Evolutionary conservation across 163 green algal species (phyloP).

Genomic region (Scenedesmus sp.): DNA sequence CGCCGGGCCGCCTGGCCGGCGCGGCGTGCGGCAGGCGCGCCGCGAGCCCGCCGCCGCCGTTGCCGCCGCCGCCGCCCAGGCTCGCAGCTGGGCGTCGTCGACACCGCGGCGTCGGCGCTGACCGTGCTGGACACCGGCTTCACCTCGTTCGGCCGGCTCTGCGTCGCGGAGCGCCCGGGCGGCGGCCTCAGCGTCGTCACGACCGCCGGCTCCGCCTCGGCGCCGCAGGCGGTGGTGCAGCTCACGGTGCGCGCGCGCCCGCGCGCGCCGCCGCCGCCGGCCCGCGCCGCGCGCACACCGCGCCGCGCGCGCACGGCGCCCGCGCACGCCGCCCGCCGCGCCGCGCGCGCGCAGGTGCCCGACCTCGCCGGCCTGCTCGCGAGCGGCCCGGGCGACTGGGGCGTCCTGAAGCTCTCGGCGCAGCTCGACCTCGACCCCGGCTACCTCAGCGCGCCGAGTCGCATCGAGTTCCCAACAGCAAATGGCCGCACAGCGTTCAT

Average conservation of each 20-base stretch:
- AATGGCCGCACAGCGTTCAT: conserved; percentile 63
- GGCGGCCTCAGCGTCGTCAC: conserved; percentile 48
- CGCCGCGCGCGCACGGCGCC: too few relatives aligned
- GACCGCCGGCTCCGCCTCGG: conserved; percentile 47
- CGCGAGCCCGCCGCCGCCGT: not conserved
- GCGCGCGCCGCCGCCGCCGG: too few relatives aligned
- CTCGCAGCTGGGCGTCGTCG: conserved; percentile 33
- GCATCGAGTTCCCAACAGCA: conserved; percentile 41
- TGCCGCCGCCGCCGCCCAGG: conserved; percentile 1
- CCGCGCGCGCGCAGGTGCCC: conserved; percentile 15
- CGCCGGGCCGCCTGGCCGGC: not conserved
- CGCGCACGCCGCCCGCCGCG: too few relatives aligned
- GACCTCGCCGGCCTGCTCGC: conserved; percentile 41
- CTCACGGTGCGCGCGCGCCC: conserved; percentile 48
- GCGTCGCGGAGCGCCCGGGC: conserved; percentile 1
- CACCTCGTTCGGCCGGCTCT: conserved; percentile 45
- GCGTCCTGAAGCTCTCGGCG: conserved; percentile 49
- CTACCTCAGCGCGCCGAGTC: conserved; percentile 74
- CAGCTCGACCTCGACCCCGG: conserved; percentile 52
- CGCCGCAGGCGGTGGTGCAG: conserved; percentile 42
- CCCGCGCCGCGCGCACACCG: too few relatives aligned
- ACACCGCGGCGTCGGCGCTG: not conserved
- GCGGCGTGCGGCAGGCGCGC: not conserved
- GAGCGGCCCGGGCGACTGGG: conserved; percentile 47
- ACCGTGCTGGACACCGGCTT: conserved; percentile 42